Conservation (phyloP, 345 rosid genomes). For the Schrenkiella parvula region DNA sequence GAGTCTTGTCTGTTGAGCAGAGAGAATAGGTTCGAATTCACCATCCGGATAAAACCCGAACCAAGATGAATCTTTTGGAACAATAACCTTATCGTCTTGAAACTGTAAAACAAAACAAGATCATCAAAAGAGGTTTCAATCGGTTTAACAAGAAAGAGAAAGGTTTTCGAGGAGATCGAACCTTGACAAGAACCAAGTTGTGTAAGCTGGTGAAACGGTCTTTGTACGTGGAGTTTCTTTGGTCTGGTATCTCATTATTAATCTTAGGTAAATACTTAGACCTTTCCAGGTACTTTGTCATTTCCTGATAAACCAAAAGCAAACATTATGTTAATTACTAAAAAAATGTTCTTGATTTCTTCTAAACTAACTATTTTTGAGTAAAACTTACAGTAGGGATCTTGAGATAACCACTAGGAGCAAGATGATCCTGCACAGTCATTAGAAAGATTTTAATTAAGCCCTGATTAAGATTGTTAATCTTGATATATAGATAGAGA, state of each 20-base stretch:
- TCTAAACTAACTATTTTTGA: not conserved
- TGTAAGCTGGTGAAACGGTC: conserved; percentile 70
- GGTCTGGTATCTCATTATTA: conserved; percentile 63
- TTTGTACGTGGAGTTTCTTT: conserved; percentile 64
- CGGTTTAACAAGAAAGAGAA: not conserved
- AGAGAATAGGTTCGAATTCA: conserved; percentile 47
- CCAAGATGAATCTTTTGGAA: conserved; percentile 87
- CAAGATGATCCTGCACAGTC: conserved; percentile 28
- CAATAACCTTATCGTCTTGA: conserved; percentile 60
- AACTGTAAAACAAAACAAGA: conserved; percentile 42
- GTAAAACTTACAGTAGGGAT: conserved; percentile 27
- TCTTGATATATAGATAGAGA: not conserved
- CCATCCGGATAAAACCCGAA: conserved; percentile 82
- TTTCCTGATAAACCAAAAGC: conserved; percentile 20
- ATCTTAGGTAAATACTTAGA: conserved; percentile 83
- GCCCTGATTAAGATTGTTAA: not conserved
- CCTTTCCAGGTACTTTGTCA: conserved; percentile 21
- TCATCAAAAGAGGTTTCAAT: not conserved
- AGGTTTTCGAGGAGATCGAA: conserved; percentile 13
- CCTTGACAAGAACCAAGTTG: conserved; percentile 84
- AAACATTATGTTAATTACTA: not conserved
- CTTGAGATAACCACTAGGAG: conserved; percentile 33
- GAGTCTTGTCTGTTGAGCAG: conserved; percentile 51
- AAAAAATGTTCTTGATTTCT: not conserved
- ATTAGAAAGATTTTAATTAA: not conserved